A percentile compares a stretch with the other conserved stretches of the same genome.
phyloP scores from a whole-genome alignment of 495 filamentous ascomycete species.

The Thermochaetoides thermophila region DNA sequence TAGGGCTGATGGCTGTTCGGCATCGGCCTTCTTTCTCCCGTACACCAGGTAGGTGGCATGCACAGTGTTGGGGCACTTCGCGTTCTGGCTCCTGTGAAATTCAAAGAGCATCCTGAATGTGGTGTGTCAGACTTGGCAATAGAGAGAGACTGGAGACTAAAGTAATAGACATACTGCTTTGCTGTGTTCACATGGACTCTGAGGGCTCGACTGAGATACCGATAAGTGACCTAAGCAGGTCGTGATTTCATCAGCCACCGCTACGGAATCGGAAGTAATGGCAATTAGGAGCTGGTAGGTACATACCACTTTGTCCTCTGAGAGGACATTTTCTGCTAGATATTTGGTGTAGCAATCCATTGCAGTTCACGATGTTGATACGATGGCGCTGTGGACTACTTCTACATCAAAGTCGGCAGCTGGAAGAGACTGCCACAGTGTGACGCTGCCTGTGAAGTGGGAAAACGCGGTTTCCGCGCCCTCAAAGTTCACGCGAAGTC shows the following conservation, averaged over 20 bases:
- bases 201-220: constrained; percentile 59
- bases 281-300: background rate
- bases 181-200: constrained; percentile 60
- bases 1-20: constrained; percentile 15
- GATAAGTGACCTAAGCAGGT: constrained; percentile 60
- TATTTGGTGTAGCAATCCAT: constrained; percentile 52
- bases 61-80: constrained; percentile 54
- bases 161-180: constrained; percentile 15
- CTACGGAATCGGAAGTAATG: background rate
- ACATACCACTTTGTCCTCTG: constrained; percentile 59
- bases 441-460: constrained; percentile 1
- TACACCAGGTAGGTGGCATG: constrained; percentile 81
- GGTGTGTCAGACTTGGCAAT: background rate
- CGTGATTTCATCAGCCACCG: constrained; percentile 1
- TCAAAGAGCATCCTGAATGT: constrained; percentile 73
- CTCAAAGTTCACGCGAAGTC: no score
- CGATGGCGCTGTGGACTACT: no score
- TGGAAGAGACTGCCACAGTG: background rate
- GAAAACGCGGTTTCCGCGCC: no score
- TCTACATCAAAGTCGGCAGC: no score
- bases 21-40: constrained; percentile 33
- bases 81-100: constrained; percentile 67
- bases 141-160: background rate
- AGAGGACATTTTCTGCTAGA: constrained; percentile 61
- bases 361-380: constrained; percentile 1